These are phyloP conservation scores for Cymodocea nodosa DNA, from an alignment of 116 monocot genomes.

Conservation along the genomic window DNA sequence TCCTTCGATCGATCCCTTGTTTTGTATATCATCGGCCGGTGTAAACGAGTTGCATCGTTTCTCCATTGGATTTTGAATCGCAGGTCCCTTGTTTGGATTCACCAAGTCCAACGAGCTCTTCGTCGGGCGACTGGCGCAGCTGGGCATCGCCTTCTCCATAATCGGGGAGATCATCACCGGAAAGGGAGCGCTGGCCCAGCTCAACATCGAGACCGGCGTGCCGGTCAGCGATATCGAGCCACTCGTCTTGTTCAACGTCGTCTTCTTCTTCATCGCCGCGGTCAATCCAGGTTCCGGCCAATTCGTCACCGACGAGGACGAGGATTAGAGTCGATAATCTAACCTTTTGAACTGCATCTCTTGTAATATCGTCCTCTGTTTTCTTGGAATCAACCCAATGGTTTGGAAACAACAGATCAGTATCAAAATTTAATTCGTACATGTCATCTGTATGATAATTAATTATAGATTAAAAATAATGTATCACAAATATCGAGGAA, in stretches of 20 bases:
- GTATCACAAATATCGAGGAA: no score
- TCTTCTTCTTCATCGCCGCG: constrained; percentile 92
- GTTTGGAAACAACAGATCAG: no score
- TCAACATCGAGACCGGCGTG: constrained; percentile 92
- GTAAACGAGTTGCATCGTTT: no score
- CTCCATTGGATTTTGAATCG: no score
- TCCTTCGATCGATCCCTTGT: no score
- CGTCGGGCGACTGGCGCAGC: constrained; percentile 77
- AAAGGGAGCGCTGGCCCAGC: constrained; percentile 82
- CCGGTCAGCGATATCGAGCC: constrained; percentile 79
- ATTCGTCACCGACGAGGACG: constrained; percentile 75
- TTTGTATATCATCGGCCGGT: no score
- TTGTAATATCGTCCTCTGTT: no score
- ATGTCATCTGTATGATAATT: no score
- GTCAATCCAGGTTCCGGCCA: constrained; percentile 76
- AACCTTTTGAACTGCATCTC: no score
- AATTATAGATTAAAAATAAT: no score
- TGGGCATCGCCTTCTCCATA: constrained; percentile 85
- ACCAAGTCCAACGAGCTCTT: constrained; percentile 98
- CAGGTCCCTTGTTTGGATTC: constrained; percentile 88
- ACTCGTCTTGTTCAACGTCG: constrained; percentile 64
- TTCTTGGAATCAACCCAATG: no score
- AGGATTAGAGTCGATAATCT: constrained; percentile 7
- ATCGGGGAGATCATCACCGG: constrained; percentile 94
- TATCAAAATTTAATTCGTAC: no score